Evolutionary conservation across 257 asterid species (phyloP).

Genomic region (Solanum tacnaense): DNA sequence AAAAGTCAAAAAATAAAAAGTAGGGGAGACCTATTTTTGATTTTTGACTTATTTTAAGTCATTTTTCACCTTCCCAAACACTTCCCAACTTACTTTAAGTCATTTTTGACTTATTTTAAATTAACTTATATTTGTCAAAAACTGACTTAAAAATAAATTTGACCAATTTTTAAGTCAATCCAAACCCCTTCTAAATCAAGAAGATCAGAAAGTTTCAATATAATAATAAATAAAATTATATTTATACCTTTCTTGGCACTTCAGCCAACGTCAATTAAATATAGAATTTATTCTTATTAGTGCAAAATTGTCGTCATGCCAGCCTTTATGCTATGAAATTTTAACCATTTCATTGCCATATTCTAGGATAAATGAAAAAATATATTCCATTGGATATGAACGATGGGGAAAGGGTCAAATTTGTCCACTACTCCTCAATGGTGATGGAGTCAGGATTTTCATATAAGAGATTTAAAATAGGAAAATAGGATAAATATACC

Average conservation of each 20-base stretch:
- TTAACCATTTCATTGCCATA: neutral
- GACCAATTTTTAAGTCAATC: too few species aligned
- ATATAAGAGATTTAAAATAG: too few species aligned
- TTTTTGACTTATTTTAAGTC: too few species aligned
- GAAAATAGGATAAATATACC: too few species aligned
- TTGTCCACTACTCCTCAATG: neutral
- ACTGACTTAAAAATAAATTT: too few species aligned
- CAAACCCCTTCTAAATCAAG: neutral
- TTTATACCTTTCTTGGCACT: slow-evolving; percentile 1
- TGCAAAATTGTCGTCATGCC: neutral
- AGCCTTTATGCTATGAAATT: neutral
- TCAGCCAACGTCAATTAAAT: neutral
- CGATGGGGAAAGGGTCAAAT: neutral
- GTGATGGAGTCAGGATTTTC: fast-evolving
- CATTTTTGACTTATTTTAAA: too few species aligned
- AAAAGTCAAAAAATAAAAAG: too few species aligned
- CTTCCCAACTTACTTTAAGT: too few species aligned
- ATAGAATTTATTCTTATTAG: neutral
- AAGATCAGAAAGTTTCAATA: neutral
- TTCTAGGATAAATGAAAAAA: neutral
- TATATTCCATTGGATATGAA: neutral
- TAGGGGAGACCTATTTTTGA: too few species aligned
- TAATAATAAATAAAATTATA: neutral
- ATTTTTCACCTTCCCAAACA: too few species aligned
- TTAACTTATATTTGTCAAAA: too few species aligned